Conservation (phyloP, 2,329 filamentous ascomycete species). For the Sarocladiaceae sp. region DNA sequence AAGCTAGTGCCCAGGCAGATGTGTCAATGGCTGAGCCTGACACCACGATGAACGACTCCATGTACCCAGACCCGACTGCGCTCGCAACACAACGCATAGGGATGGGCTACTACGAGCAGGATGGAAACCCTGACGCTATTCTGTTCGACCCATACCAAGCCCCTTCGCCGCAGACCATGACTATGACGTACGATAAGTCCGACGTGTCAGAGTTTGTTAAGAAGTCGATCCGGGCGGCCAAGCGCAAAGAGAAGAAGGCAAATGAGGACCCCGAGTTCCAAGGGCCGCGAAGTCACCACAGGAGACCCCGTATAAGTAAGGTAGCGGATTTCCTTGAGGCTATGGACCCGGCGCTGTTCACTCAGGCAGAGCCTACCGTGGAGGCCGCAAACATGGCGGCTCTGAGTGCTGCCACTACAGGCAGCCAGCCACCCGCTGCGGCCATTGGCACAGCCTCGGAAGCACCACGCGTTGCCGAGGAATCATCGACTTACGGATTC, state of each 20-base stretch:
- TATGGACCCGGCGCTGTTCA: constrained; percentile 51
- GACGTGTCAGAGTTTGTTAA: constrained; percentile 51
- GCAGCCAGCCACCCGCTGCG: constrained; percentile 15
- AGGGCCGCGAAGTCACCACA: constrained; percentile 37
- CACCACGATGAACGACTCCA: constrained; percentile 25
- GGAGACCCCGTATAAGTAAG: constrained; percentile 29
- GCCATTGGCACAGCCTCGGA: constrained; percentile 11
- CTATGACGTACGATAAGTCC: constrained; percentile 36
- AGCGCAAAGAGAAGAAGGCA: constrained; percentile 48
- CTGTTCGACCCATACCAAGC: constrained; percentile 56
- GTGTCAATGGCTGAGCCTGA: constrained; percentile 17
- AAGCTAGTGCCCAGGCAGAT: neutral
- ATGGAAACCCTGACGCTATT: constrained; percentile 53
- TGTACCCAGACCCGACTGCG: constrained; percentile 47
- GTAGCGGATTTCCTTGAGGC: constrained; percentile 29
- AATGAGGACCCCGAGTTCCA: constrained; percentile 52
- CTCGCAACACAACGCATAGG: constrained; percentile 48
- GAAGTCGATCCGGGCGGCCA: constrained; percentile 49
- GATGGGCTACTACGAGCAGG: constrained; percentile 58
- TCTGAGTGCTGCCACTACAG: constrained; percentile 7
- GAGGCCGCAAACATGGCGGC: neutral
- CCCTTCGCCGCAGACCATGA: constrained; percentile 41
- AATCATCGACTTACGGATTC: constrained; percentile 20
- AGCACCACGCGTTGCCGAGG: constrained; percentile 17
- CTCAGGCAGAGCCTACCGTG: constrained; percentile 14